phyloP scores from a whole-genome alignment of 352 stramenopile genomes.

The Phytophthora hibernalis region DNA sequence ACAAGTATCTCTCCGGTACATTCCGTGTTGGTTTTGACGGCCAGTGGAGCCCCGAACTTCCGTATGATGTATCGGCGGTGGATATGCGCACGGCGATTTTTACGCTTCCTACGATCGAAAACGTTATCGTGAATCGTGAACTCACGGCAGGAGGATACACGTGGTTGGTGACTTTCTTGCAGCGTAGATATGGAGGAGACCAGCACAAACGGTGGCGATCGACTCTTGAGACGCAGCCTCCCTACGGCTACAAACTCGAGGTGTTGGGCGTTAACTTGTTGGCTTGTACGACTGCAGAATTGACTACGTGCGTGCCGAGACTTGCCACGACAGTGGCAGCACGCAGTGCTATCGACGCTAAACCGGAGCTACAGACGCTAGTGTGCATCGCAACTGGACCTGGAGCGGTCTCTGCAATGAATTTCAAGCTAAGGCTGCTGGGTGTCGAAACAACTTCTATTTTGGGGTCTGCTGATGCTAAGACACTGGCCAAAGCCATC shows the following conservation, averaged over 20 bases:
- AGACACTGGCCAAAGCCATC: conserved; percentile 54
- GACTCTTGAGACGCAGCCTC: conserved; percentile 41
- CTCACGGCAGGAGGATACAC: conserved; percentile 76
- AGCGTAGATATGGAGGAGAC: conserved; percentile 59
- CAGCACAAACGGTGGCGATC: conserved; percentile 64
- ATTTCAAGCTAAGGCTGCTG: conserved; percentile 74
- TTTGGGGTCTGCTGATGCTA: conserved; percentile 6
- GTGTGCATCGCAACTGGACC: conserved; percentile 43
- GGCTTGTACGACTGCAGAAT: conserved; percentile 56
- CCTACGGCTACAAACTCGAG: conserved; percentile 59
- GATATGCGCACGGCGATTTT: conserved; percentile 72
- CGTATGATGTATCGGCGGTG: conserved; percentile 84
- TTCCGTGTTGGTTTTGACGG: conserved; percentile 93
- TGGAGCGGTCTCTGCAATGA: conserved; percentile 20
- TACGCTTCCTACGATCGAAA: conserved; percentile 67
- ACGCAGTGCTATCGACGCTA: conserved; percentile 50
- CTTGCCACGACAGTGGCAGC: conserved; percentile 54
- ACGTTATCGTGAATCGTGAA: conserved; percentile 58
- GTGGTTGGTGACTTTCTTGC: conserved; percentile 79
- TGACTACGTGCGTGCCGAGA: conserved; percentile 46
- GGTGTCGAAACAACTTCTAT: conserved; percentile 51
- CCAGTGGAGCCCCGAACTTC: conserved; percentile 87
- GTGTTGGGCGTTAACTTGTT: conserved; percentile 63
- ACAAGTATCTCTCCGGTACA: conserved; percentile 65
- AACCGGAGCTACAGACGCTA: conserved; percentile 67